phyloP scores from a whole-genome alignment of 495 filamentous ascomycete genomes.

The Penicillium flavigenum region DNA sequence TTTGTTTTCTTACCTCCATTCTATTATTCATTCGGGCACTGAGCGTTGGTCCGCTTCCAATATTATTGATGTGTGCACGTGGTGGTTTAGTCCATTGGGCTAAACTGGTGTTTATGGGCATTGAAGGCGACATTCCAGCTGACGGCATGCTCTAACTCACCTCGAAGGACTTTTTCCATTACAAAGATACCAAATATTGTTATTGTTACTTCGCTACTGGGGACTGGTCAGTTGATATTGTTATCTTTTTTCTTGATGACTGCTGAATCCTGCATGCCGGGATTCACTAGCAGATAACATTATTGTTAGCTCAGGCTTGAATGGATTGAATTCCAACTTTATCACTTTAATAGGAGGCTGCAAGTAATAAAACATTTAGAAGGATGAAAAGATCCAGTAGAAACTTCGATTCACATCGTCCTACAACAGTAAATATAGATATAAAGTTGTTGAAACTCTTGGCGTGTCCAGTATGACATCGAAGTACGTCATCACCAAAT shows the following conservation, averaged over 20 bases:
- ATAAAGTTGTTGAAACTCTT: constrained; percentile 9
- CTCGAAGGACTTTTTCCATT: neutral
- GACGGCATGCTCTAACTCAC: neutral
- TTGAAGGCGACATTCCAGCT: neutral
- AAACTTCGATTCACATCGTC: no score
- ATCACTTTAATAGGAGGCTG: neutral
- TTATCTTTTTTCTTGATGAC: neutral
- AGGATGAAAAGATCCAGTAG: no score
- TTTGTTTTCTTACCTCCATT: neutral
- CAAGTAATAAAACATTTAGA: neutral
- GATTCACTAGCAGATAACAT: neutral
- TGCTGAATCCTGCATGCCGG: neutral
- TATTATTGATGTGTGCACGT: neutral
- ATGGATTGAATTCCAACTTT: neutral
- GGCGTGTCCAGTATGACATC: constrained; percentile 21
- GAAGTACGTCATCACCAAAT: constrained; percentile 18
- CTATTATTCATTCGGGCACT: neutral
- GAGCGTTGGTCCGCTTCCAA: neutral
- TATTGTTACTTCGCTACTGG: neutral
- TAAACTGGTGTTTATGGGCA: neutral
- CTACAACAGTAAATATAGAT: neutral
- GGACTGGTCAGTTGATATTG: neutral
- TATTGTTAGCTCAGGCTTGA: neutral
- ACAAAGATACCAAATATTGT: neutral
- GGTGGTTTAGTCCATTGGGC: neutral